Base-by-base conservation (phyloP, 2,329 filamentous ascomycete species). In the Elsinoe necatrix region DNA sequence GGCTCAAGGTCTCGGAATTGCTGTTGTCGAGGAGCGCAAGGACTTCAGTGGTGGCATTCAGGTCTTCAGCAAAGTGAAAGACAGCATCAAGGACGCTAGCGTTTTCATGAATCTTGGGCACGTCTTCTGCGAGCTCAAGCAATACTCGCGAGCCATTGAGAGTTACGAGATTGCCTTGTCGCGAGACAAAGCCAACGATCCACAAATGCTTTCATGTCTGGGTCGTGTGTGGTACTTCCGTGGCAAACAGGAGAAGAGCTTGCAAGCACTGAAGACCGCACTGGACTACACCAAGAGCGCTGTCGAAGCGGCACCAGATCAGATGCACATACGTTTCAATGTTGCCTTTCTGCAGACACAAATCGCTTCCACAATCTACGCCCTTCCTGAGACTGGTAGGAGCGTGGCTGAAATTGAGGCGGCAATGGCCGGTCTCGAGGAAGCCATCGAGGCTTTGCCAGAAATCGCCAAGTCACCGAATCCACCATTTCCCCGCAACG, bases 281-380 rank as follows among this genome's bases (percentile, higher is more conserved):
- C 73, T 87, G 29, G 81, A 84, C 39, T 83, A 83, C 64, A 80
- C 82, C 12, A 75, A 78, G 58, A 79, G 80, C 80, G 89, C 92
- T 23, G 81, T 95, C 16, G 81, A 83, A 56, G 80, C 87, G 56
- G 84, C 87, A 1, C 87, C 90, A 0, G 87, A 93, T 3, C 89
- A 95, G 65, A 79, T 91, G 27, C 89, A 95, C 71, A 89, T 93
- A 71, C 89, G 93, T 69, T 98, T 98, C 80, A 98, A 98, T 66
- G 88, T 98, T 25, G 93, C 93, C 0, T 98, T 96, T 67, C 89
- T 97, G 25, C 93, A 97, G 68, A 95, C 95, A 61, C 91, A 96
- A 69, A 84, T 97, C 56, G 92, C 92, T 18, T 86, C 86, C 45
- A 82, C 87, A 27, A 83, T 96, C 56, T 85, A 89, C 70, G 78